Evolutionary conservation across 2,329 filamentous ascomycete genomes (phyloP).

Genomic region (Sporothrix pallida): DNA sequence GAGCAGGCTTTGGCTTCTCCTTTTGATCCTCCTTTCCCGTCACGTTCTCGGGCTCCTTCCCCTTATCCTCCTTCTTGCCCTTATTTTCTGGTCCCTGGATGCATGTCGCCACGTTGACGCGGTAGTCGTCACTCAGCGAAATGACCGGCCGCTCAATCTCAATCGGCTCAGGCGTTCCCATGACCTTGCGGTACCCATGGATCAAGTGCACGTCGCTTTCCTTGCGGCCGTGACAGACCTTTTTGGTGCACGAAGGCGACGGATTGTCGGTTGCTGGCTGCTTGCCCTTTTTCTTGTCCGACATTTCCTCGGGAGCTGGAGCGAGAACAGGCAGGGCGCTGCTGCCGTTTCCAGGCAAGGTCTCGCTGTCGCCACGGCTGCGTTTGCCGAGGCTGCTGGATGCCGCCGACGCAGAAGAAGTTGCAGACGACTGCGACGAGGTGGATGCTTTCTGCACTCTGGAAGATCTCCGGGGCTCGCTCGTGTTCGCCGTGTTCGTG

Average conservation of each 20-base stretch:
- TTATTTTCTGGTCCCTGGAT: neutral
- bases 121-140: conserved; percentile 20
- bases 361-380: neutral
- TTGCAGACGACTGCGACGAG: neutral
- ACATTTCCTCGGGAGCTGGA: neutral
- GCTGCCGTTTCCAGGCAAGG: neutral
- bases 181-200: neutral
- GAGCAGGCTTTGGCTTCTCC: too few relatives aligned
- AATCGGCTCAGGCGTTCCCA: conserved; percentile 18
- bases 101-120: conserved; percentile 16
- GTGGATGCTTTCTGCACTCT: too few relatives aligned
- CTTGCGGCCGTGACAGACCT: neutral
- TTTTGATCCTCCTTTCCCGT: too few relatives aligned
- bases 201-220: neutral
- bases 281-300: neutral
- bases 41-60: too few relatives aligned
- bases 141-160: conserved; percentile 25
- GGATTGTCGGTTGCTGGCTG: neutral
- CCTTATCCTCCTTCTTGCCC: too few relatives aligned
- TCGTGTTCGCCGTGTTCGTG: too few relatives aligned
- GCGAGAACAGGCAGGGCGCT: too few relatives aligned
- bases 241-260: neutral
- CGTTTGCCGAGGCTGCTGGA: conserved; percentile 22
- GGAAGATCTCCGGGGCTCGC: too few relatives aligned
- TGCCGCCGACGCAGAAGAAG: neutral